A percentile compares a stretch with the other conserved stretches of the same genome.
Conservation (phyloP, 1,284 basidiomycete genomes). For the Phellopilus nigrolimitatus region DNA sequence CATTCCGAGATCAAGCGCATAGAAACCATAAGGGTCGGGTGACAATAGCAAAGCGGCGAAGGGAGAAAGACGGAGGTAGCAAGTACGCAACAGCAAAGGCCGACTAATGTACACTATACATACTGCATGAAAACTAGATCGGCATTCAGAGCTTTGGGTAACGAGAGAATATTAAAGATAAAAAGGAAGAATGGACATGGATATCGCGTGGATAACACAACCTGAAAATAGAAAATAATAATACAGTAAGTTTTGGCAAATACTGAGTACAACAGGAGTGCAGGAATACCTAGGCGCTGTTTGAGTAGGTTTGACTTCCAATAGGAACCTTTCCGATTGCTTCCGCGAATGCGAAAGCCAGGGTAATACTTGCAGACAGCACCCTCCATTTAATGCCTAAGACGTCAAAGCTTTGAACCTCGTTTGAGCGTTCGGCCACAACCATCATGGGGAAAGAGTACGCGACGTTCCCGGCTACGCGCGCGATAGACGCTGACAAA, state of each 20-base stretch:
- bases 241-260: too few species aligned
- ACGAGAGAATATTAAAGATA: slow-evolving; percentile 9
- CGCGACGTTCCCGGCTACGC: slow-evolving; percentile 50
- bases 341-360: slow-evolving; percentile 62
- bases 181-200: not conserved
- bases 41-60: not conserved
- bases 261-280: too few species aligned
- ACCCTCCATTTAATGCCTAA: slow-evolving; percentile 49
- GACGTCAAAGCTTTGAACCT: slow-evolving; percentile 36
- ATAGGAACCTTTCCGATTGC: slow-evolving; percentile 37
- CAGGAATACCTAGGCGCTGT: not conserved
- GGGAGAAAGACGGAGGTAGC: not conserved
- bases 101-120: slow-evolving; percentile 2
- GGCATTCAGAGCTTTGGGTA: not conserved
- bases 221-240: too few species aligned
- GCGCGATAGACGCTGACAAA: slow-evolving; percentile 53
- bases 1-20: too few species aligned
- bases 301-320: not conserved
- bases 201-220: not conserved
- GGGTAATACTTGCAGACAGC: slow-evolving; percentile 44
- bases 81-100: slow-evolving; percentile 4
- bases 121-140: not conserved
- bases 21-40: not conserved
- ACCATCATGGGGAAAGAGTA: slow-evolving; percentile 38
- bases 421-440: slow-evolving; percentile 28